Evolutionary conservation across 1,139 yeast species (phyloP).

Genomic region (Magnusiomyces sp.): DNA sequence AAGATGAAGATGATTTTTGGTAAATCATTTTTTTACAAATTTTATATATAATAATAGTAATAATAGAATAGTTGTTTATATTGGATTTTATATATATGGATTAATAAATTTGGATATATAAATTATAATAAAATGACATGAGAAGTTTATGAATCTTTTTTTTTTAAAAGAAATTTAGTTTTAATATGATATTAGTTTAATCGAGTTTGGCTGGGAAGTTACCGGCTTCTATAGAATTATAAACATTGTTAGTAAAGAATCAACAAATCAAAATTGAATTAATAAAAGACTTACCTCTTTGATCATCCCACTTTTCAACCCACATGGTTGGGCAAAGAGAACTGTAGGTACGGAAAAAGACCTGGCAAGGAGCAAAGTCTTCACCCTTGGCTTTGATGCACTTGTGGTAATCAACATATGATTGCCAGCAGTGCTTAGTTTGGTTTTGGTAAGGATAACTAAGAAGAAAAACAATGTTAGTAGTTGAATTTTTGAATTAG

Average conservation of each 20-base stretch:
- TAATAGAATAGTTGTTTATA: too few relatives aligned
- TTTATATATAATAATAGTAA: too few relatives aligned
- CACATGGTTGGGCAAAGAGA: slow-evolving; percentile 89
- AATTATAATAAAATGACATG: too few relatives aligned
- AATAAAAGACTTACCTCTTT: slow-evolving; percentile 46
- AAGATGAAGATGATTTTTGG: slow-evolving; percentile 64
- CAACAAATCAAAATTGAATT: background rate
- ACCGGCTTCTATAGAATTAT: slow-evolving; percentile 37
- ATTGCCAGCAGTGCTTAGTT: slow-evolving; percentile 96
- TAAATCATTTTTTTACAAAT: slow-evolving; percentile 18
- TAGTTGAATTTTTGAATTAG: background rate
- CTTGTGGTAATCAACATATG: slow-evolving; percentile 95
- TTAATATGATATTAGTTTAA: slow-evolving; percentile 13
- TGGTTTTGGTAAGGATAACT: slow-evolving; percentile 82
- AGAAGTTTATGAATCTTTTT: too few relatives aligned
- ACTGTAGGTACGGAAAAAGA: slow-evolving; percentile 83
- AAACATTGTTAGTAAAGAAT: background rate
- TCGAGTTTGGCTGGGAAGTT: slow-evolving; percentile 58
- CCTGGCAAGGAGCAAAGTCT: slow-evolving; percentile 95
- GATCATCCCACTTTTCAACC: slow-evolving; percentile 95
- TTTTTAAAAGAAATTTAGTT: slow-evolving; percentile 1
- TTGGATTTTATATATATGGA: too few relatives aligned
- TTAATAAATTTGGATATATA: too few relatives aligned
- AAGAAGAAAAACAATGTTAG: background rate
- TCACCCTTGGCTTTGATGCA: slow-evolving; percentile 96